These are phyloP conservation scores for Plasmodium gaboni DNA, from an alignment of 169 alveolate genomes.

Conservation along the genomic window DNA sequence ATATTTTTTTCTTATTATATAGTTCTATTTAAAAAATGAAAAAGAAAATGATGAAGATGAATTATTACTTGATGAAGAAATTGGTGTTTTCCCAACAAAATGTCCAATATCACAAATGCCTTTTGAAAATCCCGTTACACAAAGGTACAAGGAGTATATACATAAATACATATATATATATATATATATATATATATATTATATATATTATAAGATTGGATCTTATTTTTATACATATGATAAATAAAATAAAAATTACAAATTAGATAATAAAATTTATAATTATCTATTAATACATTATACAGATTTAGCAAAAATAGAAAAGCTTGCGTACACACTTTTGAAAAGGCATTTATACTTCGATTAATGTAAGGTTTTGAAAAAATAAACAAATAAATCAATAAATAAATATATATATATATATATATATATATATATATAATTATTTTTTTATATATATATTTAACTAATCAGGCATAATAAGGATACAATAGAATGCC, in stretches of 20 bases:
- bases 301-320: conserved; percentile 80
- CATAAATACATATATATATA: conserved; percentile 1
- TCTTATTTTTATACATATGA: too few species aligned
- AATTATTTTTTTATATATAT: conserved; percentile 9
- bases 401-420: background rate
- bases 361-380: conserved; percentile 74
- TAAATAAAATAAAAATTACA: too few species aligned
- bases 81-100: conserved; percentile 77
- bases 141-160: conserved; percentile 63
- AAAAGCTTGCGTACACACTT: conserved; percentile 85
- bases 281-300: too few species aligned
- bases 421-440: background rate
- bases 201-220: background rate
- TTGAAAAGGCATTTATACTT: conserved; percentile 79
- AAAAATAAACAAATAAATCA: conserved; percentile 16
- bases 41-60: conserved; percentile 79
- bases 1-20: background rate
- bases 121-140: conserved; percentile 85
- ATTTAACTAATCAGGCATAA: conserved; percentile 50
- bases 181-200: background rate
- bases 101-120: conserved; percentile 86
- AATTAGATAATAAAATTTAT: too few species aligned
- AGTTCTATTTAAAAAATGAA: conserved; percentile 60
- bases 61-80: conserved; percentile 80
- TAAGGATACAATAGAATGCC: conserved; percentile 79